Percentiles rank a stretch among this genome's conserved stretches.
phyloP scores from a whole-genome alignment of 1,284 basidiomycete genomes.

The Macrocystidia cucumis region DNA sequence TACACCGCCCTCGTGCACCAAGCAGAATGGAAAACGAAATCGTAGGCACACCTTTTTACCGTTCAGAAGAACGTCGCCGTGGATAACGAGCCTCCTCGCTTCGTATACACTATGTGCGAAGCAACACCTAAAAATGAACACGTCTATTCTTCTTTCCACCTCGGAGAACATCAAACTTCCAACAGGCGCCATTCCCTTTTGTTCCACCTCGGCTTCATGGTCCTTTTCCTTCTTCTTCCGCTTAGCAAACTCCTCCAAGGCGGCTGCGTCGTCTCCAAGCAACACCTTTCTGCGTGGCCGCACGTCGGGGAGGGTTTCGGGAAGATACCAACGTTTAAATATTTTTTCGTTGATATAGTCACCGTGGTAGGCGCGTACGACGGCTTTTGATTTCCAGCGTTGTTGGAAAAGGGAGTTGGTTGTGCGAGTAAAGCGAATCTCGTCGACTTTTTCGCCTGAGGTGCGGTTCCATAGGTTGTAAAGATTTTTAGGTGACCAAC shows the following conservation, averaged over 20 bases:
- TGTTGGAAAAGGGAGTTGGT: slow-evolving; percentile 17
- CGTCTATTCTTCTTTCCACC: slow-evolving; percentile 92
- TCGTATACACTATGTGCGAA: slow-evolving; percentile 90
- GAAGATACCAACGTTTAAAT: slow-evolving; percentile 96
- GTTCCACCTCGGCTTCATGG: slow-evolving; percentile 49
- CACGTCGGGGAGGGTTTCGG: slow-evolving; percentile 81
- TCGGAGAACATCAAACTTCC: slow-evolving; percentile 89
- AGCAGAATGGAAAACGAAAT: slow-evolving; percentile 1
- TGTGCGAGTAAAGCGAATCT: neutral
- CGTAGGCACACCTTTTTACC: slow-evolving; percentile 70
- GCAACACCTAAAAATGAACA: slow-evolving; percentile 88
- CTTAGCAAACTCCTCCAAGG: slow-evolving; percentile 50
- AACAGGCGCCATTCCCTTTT: slow-evolving; percentile 61
- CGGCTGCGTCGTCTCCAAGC: slow-evolving; percentile 31
- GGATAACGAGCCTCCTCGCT: slow-evolving; percentile 79
- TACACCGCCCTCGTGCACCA: no score
- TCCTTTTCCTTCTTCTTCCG: slow-evolving; percentile 41
- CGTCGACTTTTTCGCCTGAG: neutral
- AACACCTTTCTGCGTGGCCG: slow-evolving; percentile 44
- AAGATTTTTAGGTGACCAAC: neutral
- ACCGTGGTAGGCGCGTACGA: slow-evolving; percentile 93
- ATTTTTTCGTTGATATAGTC: slow-evolving; percentile 91
- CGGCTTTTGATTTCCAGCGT: slow-evolving; percentile 76
- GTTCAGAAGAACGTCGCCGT: slow-evolving; percentile 87
- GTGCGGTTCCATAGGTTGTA: neutral